Evolutionary conservation across 129 eudicot species (phyloP).

Genomic region (Erigeron canadensis): DNA sequence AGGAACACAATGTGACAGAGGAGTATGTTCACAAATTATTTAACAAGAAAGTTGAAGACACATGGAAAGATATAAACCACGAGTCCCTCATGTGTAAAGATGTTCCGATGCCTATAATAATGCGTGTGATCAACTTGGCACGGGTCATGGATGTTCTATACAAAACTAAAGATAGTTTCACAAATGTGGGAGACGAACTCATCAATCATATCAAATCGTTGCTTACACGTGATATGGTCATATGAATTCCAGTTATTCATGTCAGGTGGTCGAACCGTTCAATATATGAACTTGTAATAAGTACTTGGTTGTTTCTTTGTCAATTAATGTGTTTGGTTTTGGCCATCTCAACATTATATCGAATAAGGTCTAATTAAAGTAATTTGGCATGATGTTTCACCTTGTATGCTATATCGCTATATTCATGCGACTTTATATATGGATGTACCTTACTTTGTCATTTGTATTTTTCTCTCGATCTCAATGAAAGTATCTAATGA

Average conservation of each 20-base stretch:
- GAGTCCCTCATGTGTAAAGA: not conserved
- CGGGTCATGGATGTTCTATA: conserved; percentile 1
- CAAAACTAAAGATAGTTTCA: not conserved
- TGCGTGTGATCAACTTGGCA: not conserved
- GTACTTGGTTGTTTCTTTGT: not conserved
- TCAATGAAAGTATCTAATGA: too few relatives aligned
- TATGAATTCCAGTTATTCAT: conserved; percentile 2
- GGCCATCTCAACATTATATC: not conserved
- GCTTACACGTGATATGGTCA: conserved; percentile 1
- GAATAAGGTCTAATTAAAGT: not conserved
- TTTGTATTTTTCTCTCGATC: too few relatives aligned
- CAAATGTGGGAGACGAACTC: not conserved
- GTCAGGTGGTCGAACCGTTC: conserved; percentile 15
- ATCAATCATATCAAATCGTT: not conserved
- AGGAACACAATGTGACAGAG: conserved; percentile 7
- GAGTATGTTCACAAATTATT: conserved; percentile 24
- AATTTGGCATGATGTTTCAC: too few relatives aligned
- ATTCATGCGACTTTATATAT: too few relatives aligned
- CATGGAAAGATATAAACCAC: conserved; percentile 36
- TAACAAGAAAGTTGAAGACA: conserved; percentile 25
- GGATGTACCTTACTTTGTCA: too few relatives aligned
- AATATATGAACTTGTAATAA: not conserved
- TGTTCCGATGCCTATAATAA: not conserved
- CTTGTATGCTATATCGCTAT: too few relatives aligned
- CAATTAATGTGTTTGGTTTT: not conserved